phyloP scores from a whole-genome alignment of 495 filamentous ascomycete species.

The Aspergillus panamensis region DNA sequence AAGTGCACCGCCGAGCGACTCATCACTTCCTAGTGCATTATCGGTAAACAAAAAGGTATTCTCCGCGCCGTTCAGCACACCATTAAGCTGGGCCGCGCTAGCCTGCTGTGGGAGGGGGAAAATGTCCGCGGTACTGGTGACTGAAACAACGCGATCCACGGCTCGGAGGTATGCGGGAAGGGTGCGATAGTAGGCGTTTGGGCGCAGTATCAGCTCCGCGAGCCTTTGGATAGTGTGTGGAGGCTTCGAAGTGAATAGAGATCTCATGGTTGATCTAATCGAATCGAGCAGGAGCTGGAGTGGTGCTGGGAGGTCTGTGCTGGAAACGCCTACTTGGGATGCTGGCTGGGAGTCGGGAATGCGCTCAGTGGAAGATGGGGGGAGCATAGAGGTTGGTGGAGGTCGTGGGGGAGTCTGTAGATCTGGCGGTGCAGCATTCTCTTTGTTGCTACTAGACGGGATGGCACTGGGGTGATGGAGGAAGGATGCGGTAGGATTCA shows the following conservation, averaged over 20 bases:
- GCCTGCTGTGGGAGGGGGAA: conserved; percentile 75
- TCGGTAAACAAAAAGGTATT: conserved; percentile 33
- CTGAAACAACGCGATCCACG: conserved; percentile 85
- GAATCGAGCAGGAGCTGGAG: conserved; percentile 60
- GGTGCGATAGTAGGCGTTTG: conserved; percentile 72
- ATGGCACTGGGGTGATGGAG: conserved; percentile 32
- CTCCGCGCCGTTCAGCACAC: conserved; percentile 33
- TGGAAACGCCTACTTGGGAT: conserved; percentile 29
- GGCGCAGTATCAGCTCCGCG: conserved; percentile 80
- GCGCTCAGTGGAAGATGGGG: conserved; percentile 43
- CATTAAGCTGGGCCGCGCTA: conserved; percentile 45
- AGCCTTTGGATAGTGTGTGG: conserved; percentile 93
- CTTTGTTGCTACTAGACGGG: conserved; percentile 46
- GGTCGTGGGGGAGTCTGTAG: conserved; percentile 31
- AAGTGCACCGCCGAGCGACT: conserved; percentile 84
- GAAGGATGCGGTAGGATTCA: conserved; percentile 33
- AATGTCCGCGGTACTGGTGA: conserved; percentile 73
- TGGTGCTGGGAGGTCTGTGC: conserved; percentile 56
- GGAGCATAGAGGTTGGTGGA: conserved; percentile 33
- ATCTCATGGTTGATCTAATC: conserved; percentile 63
- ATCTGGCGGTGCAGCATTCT: conserved; percentile 47
- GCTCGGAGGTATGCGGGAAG: conserved; percentile 84
- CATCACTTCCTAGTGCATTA: conserved; percentile 67
- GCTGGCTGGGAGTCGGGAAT: conserved; percentile 48
- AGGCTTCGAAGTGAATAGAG: conserved; percentile 67